phyloP scores from a whole-genome alignment of 2,329 filamentous ascomycete genomes.

The Ramichloridium luteum region DNA sequence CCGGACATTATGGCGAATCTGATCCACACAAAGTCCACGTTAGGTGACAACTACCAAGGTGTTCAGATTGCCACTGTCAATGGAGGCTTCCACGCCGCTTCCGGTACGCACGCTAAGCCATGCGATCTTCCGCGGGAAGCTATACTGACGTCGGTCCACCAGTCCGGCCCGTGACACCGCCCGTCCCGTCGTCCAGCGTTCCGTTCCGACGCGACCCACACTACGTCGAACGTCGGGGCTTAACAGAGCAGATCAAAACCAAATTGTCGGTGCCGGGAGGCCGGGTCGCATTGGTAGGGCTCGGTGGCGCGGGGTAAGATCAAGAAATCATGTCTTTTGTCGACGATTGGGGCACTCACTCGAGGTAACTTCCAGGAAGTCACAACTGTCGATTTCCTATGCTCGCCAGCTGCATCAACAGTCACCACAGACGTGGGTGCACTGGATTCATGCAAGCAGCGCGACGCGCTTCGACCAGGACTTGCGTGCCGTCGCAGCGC shows the following conservation, averaged over 20 bases:
- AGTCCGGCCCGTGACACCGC: no score
- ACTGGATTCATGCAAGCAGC: conserved; percentile 18
- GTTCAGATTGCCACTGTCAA: no score
- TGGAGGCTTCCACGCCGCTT: no score
- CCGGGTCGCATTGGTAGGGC: background rate
- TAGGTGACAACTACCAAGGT: no score
- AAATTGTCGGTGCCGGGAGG: background rate
- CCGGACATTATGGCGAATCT: no score
- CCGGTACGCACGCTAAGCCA: no score
- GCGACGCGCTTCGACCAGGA: conserved; percentile 13
- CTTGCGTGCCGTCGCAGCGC: conserved; percentile 8
- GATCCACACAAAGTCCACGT: no score
- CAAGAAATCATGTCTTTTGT: background rate
- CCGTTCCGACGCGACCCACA: background rate
- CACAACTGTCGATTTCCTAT: conserved; percentile 18
- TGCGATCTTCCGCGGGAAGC: no score
- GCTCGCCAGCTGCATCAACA: conserved; percentile 6
- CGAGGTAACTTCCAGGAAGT: no score
- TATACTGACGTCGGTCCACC: no score
- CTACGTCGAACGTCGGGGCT: background rate
- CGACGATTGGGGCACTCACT: background rate
- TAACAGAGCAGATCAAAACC: background rate
- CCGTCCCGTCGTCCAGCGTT: background rate
- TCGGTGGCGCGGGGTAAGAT: background rate
- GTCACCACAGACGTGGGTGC: conserved; percentile 11